Evolutionary conservation across 768 basidiomycete genomes (phyloP).

Genomic region (Lactarius akahatsu): DNA sequence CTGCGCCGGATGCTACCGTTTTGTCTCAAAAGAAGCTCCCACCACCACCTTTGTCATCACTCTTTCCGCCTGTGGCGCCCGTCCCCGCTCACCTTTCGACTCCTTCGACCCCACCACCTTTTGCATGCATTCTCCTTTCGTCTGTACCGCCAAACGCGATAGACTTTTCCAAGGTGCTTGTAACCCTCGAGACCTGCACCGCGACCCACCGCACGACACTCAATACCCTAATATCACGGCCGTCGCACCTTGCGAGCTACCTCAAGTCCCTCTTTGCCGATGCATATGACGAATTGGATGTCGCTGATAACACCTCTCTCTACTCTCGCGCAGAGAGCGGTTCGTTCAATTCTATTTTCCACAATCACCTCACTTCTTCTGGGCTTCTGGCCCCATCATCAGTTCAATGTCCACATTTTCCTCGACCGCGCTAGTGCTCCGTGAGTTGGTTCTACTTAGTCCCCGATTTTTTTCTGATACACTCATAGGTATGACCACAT

Average conservation of each 20-base stretch:
- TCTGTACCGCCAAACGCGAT: conserved; percentile 45
- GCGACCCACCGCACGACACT: conserved; percentile 63
- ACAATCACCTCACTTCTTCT: conserved; percentile 60
- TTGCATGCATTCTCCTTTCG: conserved; percentile 66
- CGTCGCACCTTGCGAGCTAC: conserved; percentile 57
- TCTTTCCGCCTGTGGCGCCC: conserved; percentile 48
- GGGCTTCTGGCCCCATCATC: conserved; percentile 50
- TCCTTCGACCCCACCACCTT: conserved; percentile 53
- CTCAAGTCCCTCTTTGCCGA: conserved; percentile 34
- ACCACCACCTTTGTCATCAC: conserved; percentile 36
- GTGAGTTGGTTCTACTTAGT: conserved; percentile 46
- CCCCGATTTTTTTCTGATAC: conserved; percentile 12
- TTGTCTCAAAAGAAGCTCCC: conserved; percentile 33
- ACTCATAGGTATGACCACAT: conserved; percentile 64
- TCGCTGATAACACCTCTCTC: conserved; percentile 51
- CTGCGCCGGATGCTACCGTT: conserved; percentile 26
- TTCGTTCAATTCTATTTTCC: conserved; percentile 53
- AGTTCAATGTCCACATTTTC: conserved; percentile 62
- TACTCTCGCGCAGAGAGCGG: conserved; percentile 49
- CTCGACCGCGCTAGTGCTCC: conserved; percentile 77
- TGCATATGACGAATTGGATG: conserved; percentile 36
- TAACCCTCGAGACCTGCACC: conserved; percentile 75
- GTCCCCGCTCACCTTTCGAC: conserved; percentile 47
- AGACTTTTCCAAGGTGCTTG: conserved; percentile 61
- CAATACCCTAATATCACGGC: conserved; percentile 63